Base-by-base conservation (phyloP, 805 yeast species). In the Candida vaughaniae region DNA sequence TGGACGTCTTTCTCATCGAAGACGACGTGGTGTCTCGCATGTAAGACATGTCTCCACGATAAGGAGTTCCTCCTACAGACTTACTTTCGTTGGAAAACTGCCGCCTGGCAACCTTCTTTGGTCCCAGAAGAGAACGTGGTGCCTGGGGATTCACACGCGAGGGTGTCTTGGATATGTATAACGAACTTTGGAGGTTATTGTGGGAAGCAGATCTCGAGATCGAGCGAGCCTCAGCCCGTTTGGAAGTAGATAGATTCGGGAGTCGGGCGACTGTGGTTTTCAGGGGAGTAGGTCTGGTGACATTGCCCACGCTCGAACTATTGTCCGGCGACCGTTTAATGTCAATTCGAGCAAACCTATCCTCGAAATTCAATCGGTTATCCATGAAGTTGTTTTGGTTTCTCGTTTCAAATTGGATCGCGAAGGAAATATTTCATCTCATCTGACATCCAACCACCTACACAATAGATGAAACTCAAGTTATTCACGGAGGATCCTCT, bases 11-110 rank as follows among this genome's bases (percentile, higher is more conserved):
- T 38, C 66, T 62, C 39, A 56, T 56, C 14, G 57, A 47, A 1
- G 72, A 66, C 2, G 70, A 61, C 9, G 69, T 66, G 9, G 70
- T 67, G 7, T 61, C 69, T 27, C 54, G 52, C 73, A 67, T 67
- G 41, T 67, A 67, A 5, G 71, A 64, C 32, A 58, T 55, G 29
- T 48, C 33, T 10, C 29, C 31, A 5, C 19, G 6, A 12, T 15
- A 23, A 2, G 47, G 42, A 5, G 45, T 40, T 6, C 35, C 33
- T 8, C 42, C 44, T 6, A 23, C 38, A 4, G 40, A 34, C 16
- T 28, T 31, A 3, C 39, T 16, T 17, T 40, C 41, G 14, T 18
- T 16, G 12, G 39, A 35, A 17, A 30, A 25, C 22, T 29, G 33
- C 17, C 31, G 35, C 17, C 30, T 26, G 7, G 14, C 14, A 20